Evolutionary conservation across 164 flowering plant species (phyloP).

Genomic region (Vitis labrusca): DNA sequence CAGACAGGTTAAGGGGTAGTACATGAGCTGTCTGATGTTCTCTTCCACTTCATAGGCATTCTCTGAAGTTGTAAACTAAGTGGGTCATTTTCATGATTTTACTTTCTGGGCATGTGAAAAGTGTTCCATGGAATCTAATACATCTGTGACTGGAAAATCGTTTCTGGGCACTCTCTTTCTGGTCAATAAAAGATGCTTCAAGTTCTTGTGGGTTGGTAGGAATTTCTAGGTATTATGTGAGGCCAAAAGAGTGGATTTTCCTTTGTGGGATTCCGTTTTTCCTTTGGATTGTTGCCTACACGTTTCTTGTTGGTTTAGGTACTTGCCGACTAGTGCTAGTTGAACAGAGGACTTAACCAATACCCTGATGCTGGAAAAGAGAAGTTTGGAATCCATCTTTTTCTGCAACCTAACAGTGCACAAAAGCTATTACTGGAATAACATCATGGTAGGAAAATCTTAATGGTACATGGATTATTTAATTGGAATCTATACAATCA

Average conservation of each 20-base stretch:
- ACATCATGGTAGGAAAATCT: not conserved
- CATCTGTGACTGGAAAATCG: not conserved
- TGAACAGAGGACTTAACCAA: not conserved
- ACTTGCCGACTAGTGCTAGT: not conserved
- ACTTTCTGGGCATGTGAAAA: no score
- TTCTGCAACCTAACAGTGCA: not conserved
- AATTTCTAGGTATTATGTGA: slow-evolving; percentile 12
- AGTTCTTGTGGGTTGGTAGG: slow-evolving; percentile 1
- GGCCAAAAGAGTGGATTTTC: slow-evolving; percentile 6
- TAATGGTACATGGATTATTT: not conserved
- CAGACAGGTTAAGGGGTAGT: no score
- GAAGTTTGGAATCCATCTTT: slow-evolving; percentile 4
- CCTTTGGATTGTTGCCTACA: slow-evolving; percentile 11
- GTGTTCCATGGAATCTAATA: no score
- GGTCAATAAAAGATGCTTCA: not conserved
- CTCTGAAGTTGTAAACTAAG: no score
- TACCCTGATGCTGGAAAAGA: not conserved
- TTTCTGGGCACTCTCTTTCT: not conserved
- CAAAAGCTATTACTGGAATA: no score
- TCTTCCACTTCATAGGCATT: no score
- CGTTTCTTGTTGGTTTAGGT: not conserved
- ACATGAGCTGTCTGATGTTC: no score
- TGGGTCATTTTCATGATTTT: no score
- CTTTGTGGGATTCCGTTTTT: slow-evolving; percentile 8
- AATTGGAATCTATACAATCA: no score